These are phyloP conservation scores for Closterium sp. DNA, from an alignment of 139 green algal species.

Conservation along the genomic window DNA sequence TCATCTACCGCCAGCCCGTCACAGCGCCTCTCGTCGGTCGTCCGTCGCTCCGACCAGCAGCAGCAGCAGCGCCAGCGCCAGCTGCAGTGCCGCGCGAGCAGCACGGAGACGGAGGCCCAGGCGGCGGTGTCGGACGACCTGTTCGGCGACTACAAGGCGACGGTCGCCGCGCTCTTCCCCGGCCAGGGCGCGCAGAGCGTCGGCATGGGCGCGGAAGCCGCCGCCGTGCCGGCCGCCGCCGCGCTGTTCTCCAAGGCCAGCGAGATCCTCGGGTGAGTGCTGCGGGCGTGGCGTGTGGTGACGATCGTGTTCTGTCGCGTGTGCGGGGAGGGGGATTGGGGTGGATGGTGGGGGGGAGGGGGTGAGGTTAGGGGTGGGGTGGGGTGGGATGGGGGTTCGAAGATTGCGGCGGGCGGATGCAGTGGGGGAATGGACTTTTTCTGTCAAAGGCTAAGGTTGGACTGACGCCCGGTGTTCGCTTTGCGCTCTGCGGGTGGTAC, in stretches of 20 bases:
- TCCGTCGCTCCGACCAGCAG: background rate
- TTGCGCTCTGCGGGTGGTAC: background rate
- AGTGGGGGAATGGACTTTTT: background rate
- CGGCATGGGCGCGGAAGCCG: slow-evolving; percentile 75
- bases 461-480: background rate
- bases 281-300: background rate
- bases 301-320: background rate
- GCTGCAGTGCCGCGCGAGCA: background rate
- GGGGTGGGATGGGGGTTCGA: background rate
- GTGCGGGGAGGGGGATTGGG: no score
- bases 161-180: slow-evolving; percentile 91
- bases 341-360: no score
- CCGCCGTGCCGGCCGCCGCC: slow-evolving; percentile 79
- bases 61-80: no score
- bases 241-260: slow-evolving; percentile 89
- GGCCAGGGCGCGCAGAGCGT: slow-evolving; percentile 70
- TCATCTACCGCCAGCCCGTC: background rate
- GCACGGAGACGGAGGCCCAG: no score
- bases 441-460: no score
- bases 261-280: slow-evolving; percentile 80
- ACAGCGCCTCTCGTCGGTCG: background rate
- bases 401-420: background rate
- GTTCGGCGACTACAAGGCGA: slow-evolving; percentile 84
- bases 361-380: no score
- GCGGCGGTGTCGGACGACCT: slow-evolving; percentile 61